Percentiles rank a stretch among this genome's conserved stretches.
phyloP scores from a whole-genome alignment of 129 eudicot species.

The Flaveria robusta region DNA sequence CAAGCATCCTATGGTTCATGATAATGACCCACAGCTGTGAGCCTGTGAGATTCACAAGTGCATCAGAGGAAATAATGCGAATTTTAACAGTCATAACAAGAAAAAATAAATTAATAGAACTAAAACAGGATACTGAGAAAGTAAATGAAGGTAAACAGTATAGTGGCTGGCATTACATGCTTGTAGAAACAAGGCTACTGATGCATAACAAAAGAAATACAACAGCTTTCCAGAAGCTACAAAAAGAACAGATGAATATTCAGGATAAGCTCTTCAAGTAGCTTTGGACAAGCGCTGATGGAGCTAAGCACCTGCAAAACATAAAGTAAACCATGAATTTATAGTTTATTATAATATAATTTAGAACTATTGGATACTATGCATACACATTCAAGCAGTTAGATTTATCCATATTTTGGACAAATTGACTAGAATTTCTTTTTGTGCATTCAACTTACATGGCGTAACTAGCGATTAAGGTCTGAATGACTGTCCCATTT shows the following conservation, averaged over 20 bases:
- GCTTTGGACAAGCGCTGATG: conserved; percentile 16
- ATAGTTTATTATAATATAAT: background rate
- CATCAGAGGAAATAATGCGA: background rate
- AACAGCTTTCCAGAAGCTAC: conserved; percentile 14
- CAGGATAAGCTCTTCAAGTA: conserved; percentile 9
- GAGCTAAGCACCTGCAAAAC: conserved; percentile 31
- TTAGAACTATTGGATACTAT: background rate
- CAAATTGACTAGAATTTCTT: background rate
- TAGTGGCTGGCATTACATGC: conserved; percentile 15
- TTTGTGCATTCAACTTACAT: background rate
- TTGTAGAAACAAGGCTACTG: conserved; percentile 15
- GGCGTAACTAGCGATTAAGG: background rate
- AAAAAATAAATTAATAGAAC: background rate
- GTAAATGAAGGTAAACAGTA: background rate
- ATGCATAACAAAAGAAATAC: background rate
- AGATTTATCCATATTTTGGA: background rate
- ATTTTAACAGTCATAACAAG: background rate
- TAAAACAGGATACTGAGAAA: background rate
- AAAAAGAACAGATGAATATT: conserved; percentile 1
- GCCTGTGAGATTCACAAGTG: conserved; percentile 6
- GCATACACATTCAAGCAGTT: conserved; percentile 8
- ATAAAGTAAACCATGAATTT: conserved; percentile 6
- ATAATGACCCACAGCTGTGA: background rate
- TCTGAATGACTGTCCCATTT: background rate
- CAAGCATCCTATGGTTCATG: conserved; percentile 60